These are phyloP conservation scores for Pythium oligandrum DNA, from an alignment of 352 stramenopile genomes.

Conservation along the genomic window DNA sequence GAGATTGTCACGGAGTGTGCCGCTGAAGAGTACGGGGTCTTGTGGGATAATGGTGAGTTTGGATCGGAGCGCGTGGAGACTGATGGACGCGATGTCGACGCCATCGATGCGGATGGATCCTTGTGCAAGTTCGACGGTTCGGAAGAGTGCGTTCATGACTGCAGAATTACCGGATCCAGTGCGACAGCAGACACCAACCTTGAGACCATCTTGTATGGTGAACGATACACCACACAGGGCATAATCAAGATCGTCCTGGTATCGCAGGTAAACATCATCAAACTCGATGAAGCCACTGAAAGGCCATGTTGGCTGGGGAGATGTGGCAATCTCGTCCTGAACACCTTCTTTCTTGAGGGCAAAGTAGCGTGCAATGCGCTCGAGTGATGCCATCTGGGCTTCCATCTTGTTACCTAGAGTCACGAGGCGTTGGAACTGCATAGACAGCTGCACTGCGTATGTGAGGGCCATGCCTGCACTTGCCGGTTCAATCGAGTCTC, in stretches of 20 bases:
- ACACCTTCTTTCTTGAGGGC: conserved; percentile 14
- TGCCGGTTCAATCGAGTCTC: conserved; percentile 4
- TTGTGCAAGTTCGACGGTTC: conserved; percentile 21
- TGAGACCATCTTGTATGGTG: conserved; percentile 9
- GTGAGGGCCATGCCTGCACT: conserved; percentile 13
- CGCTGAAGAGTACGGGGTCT: conserved; percentile 87
- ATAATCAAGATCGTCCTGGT: no score
- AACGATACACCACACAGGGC: no score
- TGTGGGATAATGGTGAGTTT: conserved; percentile 67
- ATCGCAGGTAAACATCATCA: no score
- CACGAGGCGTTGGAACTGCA: conserved; percentile 28
- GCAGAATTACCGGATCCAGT: conserved; percentile 22
- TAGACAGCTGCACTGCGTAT: conserved; percentile 22
- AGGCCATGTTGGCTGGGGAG: no score
- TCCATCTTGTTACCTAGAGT: conserved; percentile 13
- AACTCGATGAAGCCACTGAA: no score
- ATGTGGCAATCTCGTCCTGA: no score
- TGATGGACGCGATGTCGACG: conserved; percentile 57
- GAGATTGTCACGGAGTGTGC: conserved; percentile 84
- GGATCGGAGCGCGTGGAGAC: conserved; percentile 20
- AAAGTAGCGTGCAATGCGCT: conserved; percentile 19
- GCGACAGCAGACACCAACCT: conserved; percentile 24
- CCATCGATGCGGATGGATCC: conserved; percentile 84
- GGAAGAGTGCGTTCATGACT: conserved; percentile 21
- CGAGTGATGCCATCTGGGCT: conserved; percentile 25